A percentile compares a stretch with the other conserved stretches of the same genome.
These are phyloP conservation scores for Lepidopterella palustris DNA, from an alignment of 495 filamentous ascomycete genomes.

Conservation along the genomic window DNA sequence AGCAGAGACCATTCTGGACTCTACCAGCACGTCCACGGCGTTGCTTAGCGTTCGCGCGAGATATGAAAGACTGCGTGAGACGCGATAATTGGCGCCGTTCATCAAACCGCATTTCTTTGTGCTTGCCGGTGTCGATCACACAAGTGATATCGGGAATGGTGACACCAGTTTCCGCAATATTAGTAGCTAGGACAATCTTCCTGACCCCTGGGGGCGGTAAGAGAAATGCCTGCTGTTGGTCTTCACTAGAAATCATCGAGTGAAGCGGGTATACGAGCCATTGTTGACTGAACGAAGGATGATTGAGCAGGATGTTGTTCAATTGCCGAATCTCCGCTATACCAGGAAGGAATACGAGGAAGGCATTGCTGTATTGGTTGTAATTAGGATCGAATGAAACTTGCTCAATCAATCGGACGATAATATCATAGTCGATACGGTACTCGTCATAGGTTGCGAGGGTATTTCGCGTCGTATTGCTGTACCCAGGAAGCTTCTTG, in stretches of 20 bases:
- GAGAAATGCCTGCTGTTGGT: slow-evolving; percentile 85
- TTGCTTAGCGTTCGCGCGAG: slow-evolving; percentile 88
- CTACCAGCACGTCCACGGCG: slow-evolving; percentile 90
- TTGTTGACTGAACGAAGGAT: slow-evolving; percentile 57
- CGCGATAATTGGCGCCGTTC: slow-evolving; percentile 85
- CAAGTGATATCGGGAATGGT: slow-evolving; percentile 96
- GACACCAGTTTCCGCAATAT: slow-evolving; percentile 95
- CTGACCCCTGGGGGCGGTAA: slow-evolving; percentile 72
- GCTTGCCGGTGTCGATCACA: slow-evolving; percentile 90
- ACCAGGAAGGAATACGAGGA: slow-evolving; percentile 89
- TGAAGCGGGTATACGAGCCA: slow-evolving; percentile 87
- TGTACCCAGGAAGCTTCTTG: slow-evolving; percentile 60
- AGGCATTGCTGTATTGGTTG: slow-evolving; percentile 72
- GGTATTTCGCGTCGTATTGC: slow-evolving; percentile 62
- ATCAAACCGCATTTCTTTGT: slow-evolving; percentile 94
- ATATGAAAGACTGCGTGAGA: slow-evolving; percentile 87
- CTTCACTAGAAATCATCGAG: slow-evolving; percentile 91
- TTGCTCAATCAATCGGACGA: slow-evolving; percentile 63
- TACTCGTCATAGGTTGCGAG: slow-evolving; percentile 77
- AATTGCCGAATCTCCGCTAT: slow-evolving; percentile 86
- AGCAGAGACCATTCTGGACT: slow-evolving; percentile 88
- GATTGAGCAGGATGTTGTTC: slow-evolving; percentile 70
- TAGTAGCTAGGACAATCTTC: slow-evolving; percentile 92
- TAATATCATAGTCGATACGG: slow-evolving; percentile 75
- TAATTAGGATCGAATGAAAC: slow-evolving; percentile 63